phyloP scores from a whole-genome alignment of 1,284 basidiomycete genomes.

The Rugosomyces carneus region DNA sequence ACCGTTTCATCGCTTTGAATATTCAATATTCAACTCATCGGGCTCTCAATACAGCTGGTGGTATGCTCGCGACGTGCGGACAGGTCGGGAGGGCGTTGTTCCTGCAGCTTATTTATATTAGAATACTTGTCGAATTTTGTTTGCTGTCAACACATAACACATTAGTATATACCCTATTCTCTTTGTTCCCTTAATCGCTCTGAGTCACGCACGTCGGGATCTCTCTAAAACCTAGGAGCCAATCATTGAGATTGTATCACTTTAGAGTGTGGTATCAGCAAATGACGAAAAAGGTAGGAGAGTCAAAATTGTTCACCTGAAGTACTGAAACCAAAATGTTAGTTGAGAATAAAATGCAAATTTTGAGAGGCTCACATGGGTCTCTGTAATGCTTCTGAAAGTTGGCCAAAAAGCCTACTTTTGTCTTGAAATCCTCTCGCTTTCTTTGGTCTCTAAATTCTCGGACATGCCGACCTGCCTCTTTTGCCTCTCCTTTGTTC shows the following conservation, averaged over 20 bases:
- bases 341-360: too few relatives aligned
- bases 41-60: conserved; percentile 63
- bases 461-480: conserved; percentile 84
- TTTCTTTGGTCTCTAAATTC: conserved; percentile 81
- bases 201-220: conserved; percentile 2
- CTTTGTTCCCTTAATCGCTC: conserved; percentile 15
- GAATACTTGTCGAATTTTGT: conserved; percentile 21
- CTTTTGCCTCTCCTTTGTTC: conserved; percentile 89
- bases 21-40: conserved; percentile 8
- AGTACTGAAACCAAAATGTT: conserved; percentile 15
- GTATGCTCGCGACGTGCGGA: conserved; percentile 77
- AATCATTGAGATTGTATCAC: not conserved
- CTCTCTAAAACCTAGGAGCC: conserved; percentile 2
- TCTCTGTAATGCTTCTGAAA: conserved; percentile 85
- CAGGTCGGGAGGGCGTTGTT: conserved; percentile 80
- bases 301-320: conserved; percentile 13
- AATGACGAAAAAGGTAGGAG: too few relatives aligned
- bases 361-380: conserved; percentile 42
- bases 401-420: conserved; percentile 74
- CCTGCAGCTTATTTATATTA: conserved; percentile 84
- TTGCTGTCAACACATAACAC: conserved; percentile 18
- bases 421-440: conserved; percentile 82
- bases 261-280: not conserved
- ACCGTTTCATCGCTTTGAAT: conserved; percentile 1
- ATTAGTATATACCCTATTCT: conserved; percentile 15